Evolutionary conservation across 805 yeast genomes (phyloP), one percentile per base, ranked within the genome.

Genomic region (Suhomyces canberraensis): DNA sequence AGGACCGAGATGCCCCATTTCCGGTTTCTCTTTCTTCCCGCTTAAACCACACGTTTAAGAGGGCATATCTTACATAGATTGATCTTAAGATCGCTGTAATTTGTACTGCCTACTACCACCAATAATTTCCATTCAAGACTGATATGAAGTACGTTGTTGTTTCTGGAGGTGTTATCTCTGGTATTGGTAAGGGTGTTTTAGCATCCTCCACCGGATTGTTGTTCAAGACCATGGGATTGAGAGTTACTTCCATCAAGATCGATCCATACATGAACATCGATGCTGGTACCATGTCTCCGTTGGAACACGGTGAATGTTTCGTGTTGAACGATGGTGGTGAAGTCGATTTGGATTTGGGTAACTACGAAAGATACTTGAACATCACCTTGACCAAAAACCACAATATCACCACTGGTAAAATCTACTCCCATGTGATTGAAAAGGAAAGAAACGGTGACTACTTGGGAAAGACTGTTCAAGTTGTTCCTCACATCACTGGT

Each of bases 191-290:
- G 64, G 99, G 99, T 65, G 98, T 93, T 45, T 75, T 84, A 41
- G 98, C 99, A 43, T 89, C 97, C 24, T 88, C 97, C 42, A 93
- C 98, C 22, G 99, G 99, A 43, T 79, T 93, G 67, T 65, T 93
- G 47, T 76, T 93, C 66, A 93, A 93, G 65, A 90, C 98, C 27
- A 69, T 87, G 41, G 99, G 99, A 43, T 75, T 85, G 55, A 82
- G 95, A 59, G 98, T 91, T 45, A 91, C 98, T 3, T 89, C 98
- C 11, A 91, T 93, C 71, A 93, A 93, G 66, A 93, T 93, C 56
- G 99, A 93, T 70, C 99, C 99, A 27, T 93, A 93, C 68, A 86
- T 93, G 95, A 93, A 93, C 69, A 88, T 93, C 51, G 99, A 93
- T 70, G 99, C 99, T 26, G 99, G 99, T 54, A 93, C 99, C 30